phyloP scores from a whole-genome alignment of 2,329 filamentous ascomycete genomes.

The Colletotrichum destructivum region DNA sequence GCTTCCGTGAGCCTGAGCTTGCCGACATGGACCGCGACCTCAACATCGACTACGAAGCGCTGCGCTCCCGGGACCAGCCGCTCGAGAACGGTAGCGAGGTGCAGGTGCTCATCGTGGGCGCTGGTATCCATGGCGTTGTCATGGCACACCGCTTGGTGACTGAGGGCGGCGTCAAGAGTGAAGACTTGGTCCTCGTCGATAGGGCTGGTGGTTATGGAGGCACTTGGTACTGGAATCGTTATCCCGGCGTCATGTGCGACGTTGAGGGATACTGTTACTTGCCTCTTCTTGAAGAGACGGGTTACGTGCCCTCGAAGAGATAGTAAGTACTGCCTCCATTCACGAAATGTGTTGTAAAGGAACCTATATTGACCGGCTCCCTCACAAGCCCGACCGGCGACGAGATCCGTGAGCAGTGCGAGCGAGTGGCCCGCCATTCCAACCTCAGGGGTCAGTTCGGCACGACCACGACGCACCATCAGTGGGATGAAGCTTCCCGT shows the following conservation, averaged over 20 bases:
- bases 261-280: constrained; percentile 58
- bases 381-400: constrained; percentile 45
- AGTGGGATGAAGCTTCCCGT: constrained; percentile 60
- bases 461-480: constrained; percentile 54
- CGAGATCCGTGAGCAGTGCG: constrained; percentile 59
- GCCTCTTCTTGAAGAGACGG: constrained; percentile 36
- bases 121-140: background rate
- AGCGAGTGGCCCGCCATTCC: constrained; percentile 58
- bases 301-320: constrained; percentile 43
- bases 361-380: too few species aligned
- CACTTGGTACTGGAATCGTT: constrained; percentile 67
- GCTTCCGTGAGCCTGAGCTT: background rate
- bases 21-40: background rate
- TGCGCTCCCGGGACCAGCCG: background rate
- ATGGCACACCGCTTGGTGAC: background rate
- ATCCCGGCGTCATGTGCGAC: constrained; percentile 68
- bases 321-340: constrained; percentile 43
- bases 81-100: background rate
- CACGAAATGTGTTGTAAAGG: too few species aligned
- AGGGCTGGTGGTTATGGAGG: constrained; percentile 61
- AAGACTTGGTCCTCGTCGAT: constrained; percentile 51
- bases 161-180: background rate
- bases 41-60: background rate
- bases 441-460: constrained; percentile 58
- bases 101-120: background rate